Evolutionary conservation across 805 yeast species (phyloP).

Genomic region (Starmera quercuum): DNA sequence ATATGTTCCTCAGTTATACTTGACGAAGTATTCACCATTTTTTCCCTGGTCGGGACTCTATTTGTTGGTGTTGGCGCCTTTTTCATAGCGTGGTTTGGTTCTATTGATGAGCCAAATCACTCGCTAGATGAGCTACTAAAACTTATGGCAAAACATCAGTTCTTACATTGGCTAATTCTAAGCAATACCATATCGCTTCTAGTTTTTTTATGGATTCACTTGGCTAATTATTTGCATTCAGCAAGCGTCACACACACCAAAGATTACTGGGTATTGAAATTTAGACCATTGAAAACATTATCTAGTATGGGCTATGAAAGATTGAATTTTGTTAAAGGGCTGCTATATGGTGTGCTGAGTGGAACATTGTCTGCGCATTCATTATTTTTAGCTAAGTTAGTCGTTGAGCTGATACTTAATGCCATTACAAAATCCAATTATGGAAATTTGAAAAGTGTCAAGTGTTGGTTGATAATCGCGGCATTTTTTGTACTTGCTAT

Average conservation of each 20-base stretch:
- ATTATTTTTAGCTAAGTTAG: constrained; percentile 74
- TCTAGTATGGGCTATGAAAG: constrained; percentile 1
- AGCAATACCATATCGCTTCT: constrained; percentile 24
- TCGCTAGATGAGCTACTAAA: constrained; percentile 37
- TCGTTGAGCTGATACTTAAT: constrained; percentile 58
- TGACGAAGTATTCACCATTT: constrained; percentile 56
- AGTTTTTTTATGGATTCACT: constrained; percentile 22
- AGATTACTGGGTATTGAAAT: not conserved
- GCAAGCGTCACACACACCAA: no score
- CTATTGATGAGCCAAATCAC: constrained; percentile 45
- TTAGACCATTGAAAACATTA: not conserved
- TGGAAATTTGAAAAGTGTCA: constrained; percentile 30
- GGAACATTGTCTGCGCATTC: constrained; percentile 85
- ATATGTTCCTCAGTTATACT: constrained; percentile 61
- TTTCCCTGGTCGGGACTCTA: constrained; percentile 55
- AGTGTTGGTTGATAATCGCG: constrained; percentile 42
- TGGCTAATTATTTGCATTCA: constrained; percentile 8
- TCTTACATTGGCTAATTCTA: constrained; percentile 48
- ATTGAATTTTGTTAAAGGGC: constrained; percentile 40
- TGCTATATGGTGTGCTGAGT: constrained; percentile 56
- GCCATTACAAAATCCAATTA: constrained; percentile 28
- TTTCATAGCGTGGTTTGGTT: constrained; percentile 68
- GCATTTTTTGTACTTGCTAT: constrained; percentile 58
- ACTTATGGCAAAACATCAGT: constrained; percentile 35
- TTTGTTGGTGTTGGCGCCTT: constrained; percentile 70